Conservation (phyloP, 768 basidiomycete species). For the Hericium alpestre region DNA sequence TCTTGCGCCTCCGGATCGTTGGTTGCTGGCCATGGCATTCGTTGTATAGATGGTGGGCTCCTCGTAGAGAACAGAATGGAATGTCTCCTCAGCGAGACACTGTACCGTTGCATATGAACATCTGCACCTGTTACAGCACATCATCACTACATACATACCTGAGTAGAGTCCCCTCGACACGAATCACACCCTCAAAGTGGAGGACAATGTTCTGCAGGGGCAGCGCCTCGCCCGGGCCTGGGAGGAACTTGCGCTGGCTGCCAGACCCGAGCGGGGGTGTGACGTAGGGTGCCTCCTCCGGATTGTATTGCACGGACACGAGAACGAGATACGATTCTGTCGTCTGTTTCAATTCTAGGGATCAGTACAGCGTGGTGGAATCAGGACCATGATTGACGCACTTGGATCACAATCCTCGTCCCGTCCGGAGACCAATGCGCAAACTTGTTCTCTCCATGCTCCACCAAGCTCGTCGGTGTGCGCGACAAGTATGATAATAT, state of each 20-base stretch:
- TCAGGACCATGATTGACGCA: slow-evolving; percentile 22
- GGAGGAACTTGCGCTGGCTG: slow-evolving; percentile 58
- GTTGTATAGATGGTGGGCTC: slow-evolving; percentile 67
- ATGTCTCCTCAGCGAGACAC: slow-evolving; percentile 64
- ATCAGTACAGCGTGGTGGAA: neutral
- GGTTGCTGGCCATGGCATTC: slow-evolving; percentile 72
- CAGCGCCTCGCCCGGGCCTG: slow-evolving; percentile 73
- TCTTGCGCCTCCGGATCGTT: slow-evolving; percentile 28
- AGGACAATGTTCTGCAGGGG: slow-evolving; percentile 59
- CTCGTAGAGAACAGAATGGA: slow-evolving; percentile 66
- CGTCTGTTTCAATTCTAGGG: slow-evolving; percentile 40
- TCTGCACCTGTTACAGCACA: neutral
- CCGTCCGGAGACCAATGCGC: slow-evolving; percentile 82
- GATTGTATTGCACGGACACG: slow-evolving; percentile 50
- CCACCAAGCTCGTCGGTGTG: slow-evolving; percentile 62
- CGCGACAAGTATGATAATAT: slow-evolving; percentile 66
- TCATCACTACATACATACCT: slow-evolving; percentile 32
- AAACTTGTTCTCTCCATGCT: slow-evolving; percentile 73
- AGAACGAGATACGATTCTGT: slow-evolving; percentile 71
- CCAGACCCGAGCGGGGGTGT: slow-evolving; percentile 38
- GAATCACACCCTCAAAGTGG: slow-evolving; percentile 73
- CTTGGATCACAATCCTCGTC: slow-evolving; percentile 69
- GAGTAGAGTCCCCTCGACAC: slow-evolving; percentile 62
- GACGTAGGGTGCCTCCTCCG: slow-evolving; percentile 45
- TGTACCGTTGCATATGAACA: slow-evolving; percentile 18